A percentile compares a stretch with the other conserved stretches of the same genome.
Evolutionary conservation across 768 basidiomycete genomes (phyloP).

Genomic region (Pholiota conissans): DNA sequence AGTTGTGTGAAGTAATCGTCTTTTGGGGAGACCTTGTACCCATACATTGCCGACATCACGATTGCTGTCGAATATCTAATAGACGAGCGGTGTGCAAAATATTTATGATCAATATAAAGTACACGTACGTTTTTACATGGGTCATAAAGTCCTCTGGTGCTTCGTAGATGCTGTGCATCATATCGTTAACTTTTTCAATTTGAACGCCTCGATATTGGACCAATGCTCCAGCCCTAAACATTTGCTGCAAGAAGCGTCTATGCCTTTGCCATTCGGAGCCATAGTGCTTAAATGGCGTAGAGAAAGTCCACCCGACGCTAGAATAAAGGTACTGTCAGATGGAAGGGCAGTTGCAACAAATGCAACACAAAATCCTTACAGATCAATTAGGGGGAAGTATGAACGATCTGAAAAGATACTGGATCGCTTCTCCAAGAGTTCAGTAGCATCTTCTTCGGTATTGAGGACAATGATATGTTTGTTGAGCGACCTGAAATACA

Average conservation of each 20-base stretch:
- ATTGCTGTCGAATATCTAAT: conserved; percentile 5
- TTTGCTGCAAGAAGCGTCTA: background rate
- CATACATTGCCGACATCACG: conserved; percentile 15
- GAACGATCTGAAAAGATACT: background rate
- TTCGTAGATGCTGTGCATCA: too few species aligned
- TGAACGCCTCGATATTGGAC: too few species aligned
- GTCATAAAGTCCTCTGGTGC: too few species aligned
- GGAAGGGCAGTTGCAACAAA: background rate
- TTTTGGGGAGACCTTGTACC: conserved; percentile 7
- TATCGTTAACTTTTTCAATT: too few species aligned
- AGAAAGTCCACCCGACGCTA: background rate
- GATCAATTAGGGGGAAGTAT: background rate
- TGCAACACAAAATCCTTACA: too few species aligned
- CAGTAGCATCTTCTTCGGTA: background rate
- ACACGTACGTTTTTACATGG: background rate
- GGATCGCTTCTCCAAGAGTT: background rate
- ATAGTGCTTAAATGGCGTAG: background rate
- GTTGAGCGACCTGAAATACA: background rate
- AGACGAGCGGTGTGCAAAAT: background rate
- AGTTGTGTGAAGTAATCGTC: background rate
- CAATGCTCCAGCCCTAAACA: too few species aligned
- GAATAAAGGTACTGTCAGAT: background rate
- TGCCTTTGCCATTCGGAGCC: background rate
- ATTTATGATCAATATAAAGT: background rate
- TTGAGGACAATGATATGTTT: background rate